Conservation (phyloP, 2,329 filamentous ascomycete species). For the Penicillium sp. region DNA sequence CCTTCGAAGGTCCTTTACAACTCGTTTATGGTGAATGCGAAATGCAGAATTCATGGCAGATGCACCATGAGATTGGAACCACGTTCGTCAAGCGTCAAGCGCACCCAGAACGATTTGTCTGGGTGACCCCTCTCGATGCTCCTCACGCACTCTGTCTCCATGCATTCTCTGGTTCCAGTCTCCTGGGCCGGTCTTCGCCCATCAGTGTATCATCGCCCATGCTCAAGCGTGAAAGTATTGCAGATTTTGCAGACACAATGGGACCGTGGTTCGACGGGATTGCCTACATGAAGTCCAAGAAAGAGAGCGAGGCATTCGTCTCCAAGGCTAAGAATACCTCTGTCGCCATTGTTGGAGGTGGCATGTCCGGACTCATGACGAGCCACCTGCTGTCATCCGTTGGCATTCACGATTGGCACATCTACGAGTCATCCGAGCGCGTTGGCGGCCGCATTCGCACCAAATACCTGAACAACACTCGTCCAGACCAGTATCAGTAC, state of each 20-base stretch:
- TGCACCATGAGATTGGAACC: conserved; percentile 46
- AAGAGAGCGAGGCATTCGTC: conserved; percentile 24
- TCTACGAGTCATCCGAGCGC: conserved; percentile 43
- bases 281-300: conserved; percentile 34
- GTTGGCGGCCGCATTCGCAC: conserved; percentile 47
- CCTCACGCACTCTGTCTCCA: conserved; percentile 34
- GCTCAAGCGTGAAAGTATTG: conserved; percentile 26
- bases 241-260: conserved; percentile 36
- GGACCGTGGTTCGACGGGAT: conserved; percentile 45
- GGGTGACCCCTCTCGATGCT: conserved; percentile 33
- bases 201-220: conserved; percentile 18
- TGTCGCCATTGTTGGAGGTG: conserved; percentile 40
- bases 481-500: conserved; percentile 36
- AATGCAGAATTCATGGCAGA: conserved; percentile 32
- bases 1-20: conserved; percentile 45
- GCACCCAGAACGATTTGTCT: conserved; percentile 46
- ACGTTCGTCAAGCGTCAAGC: conserved; percentile 39
- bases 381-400: conserved; percentile 45
- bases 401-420: conserved; percentile 47
- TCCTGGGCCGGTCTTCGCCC: conserved; percentile 24
- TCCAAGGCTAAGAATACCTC: conserved; percentile 32
- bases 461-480: conserved; percentile 42
- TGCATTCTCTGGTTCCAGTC: conserved; percentile 29
- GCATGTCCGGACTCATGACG: conserved; percentile 38
- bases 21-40: conserved; percentile 49